Evolutionary conservation across 108 stramenopile genomes (phyloP).

Genomic region (Schizochytrium sp.): DNA sequence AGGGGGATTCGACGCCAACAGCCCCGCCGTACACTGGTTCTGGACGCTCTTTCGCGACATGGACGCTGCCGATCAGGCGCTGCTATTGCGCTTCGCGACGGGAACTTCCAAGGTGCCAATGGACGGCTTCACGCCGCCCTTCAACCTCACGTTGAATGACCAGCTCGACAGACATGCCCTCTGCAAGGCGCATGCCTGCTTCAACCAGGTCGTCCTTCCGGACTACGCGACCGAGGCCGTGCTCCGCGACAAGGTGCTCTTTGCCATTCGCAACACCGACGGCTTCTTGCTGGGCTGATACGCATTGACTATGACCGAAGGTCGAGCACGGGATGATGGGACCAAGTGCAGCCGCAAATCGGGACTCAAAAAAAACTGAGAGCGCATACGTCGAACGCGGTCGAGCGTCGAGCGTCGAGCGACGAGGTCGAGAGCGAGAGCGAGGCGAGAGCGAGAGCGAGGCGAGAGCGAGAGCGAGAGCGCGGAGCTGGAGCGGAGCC

Average conservation of each 20-base stretch:
- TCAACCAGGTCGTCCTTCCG: background rate
- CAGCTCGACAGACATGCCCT: background rate
- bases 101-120: conserved; percentile 87
- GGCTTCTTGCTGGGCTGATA: background rate
- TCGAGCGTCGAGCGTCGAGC: no score
- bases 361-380: no score
- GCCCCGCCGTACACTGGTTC: conserved; percentile 84
- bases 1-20: conserved; percentile 68
- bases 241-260: background rate
- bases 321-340: background rate
- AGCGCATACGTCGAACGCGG: no score
- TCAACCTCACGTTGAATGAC: conserved; percentile 1
- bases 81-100: conserved; percentile 86
- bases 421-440: no score
- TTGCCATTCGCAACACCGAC: background rate
- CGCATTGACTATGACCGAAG: background rate
- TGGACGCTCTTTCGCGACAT: conserved; percentile 80
- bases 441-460: no score
- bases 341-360: no score
- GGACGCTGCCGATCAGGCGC: conserved; percentile 73
- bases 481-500: no score
- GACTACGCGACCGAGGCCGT: background rate
- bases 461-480: no score
- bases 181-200: conserved; percentile 5
- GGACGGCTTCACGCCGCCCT: conserved; percentile 71